Evolutionary conservation across 345 rosid genomes (phyloP), one percentile per base, ranked within the genome.

Genomic region (Eutrema yunnanense): DNA sequence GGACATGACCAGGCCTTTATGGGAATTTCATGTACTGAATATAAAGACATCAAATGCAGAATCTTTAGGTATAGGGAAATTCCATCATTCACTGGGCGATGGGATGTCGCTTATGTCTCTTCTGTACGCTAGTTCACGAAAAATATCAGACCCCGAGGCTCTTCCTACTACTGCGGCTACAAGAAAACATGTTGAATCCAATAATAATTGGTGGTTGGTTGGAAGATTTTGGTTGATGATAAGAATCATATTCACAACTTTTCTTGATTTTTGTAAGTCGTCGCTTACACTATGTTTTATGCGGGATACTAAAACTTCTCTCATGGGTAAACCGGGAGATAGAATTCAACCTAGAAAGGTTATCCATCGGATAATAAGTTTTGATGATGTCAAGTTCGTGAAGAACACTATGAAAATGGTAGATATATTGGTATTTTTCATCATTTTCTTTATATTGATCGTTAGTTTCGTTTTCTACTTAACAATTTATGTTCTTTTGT

Each of bases 1-100:
- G 69, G 87, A 89, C 71, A 11, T 56, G 51, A 81, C 92, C 2
- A 84, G 71, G 47, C 98, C 95, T 6, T 63, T 88, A n/a, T 92
- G 98, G 95, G 95, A 92, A 62, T 53, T 92, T 14, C 98, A 90
- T 75, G 9, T 92, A 47, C 82, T 87, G 3, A 89, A 91, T 62
- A 51, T 87, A 22, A 85, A 66, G 57, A 87, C 88, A 6, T 79
- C 83, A 1, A 88, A 86, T 27, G 90, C 96, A 26, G 85, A 86
- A 74, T 81, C 94, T 0, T 11, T 78, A 0, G 62, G 54, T 16
- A 55, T 88, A 41, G 65, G 80, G 4, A 58, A 85, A 33, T 11
- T 82, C 5, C 92, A 86, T 78, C 90, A 89, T 73, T 83, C 88
- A 0, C 7, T 89, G 0, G 88, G 96, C 0, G 87, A 89, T 38